These are phyloP conservation scores for Pythium phragmitis DNA, from an alignment of 352 stramenopile species.

Conservation along the genomic window DNA sequence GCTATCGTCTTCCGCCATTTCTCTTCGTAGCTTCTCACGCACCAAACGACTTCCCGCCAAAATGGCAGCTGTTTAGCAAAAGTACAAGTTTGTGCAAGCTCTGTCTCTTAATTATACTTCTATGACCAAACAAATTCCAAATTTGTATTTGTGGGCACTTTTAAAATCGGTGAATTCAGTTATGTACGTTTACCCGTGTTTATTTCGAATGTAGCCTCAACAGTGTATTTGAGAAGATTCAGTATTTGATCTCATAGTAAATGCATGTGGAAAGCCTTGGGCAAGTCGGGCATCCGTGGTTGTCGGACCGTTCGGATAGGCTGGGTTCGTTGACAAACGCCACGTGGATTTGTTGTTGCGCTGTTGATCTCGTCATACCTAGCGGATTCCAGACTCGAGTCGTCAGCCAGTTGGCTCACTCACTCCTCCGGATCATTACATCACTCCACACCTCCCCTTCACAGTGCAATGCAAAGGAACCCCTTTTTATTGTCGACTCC, in stretches of 20 bases:
- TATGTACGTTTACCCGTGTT: neutral
- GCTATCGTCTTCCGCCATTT: slow-evolving; percentile 23
- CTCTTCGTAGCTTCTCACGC: neutral
- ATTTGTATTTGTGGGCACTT: neutral
- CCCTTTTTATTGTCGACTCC: no score
- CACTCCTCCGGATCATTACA: no score
- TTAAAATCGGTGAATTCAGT: neutral
- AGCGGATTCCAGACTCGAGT: no score
- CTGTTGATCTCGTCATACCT: no score
- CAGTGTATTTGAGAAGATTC: neutral
- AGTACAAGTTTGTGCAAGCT: neutral
- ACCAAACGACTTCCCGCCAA: slow-evolving; percentile 1
- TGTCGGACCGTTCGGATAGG: no score
- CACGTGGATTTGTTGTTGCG: no score
- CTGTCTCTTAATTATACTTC: neutral
- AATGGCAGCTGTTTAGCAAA: neutral
- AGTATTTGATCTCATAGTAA: slow-evolving; percentile 3
- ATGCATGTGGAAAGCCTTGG: neutral
- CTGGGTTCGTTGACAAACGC: no score
- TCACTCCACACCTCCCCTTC: no score
- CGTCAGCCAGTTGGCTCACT: no score
- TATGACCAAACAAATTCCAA: neutral
- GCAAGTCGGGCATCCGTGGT: no score
- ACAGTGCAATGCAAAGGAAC: no score
- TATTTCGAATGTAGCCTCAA: neutral